Conservation (phyloP, 1,139 yeast species). For the Suhomyces wounanorum region DNA sequence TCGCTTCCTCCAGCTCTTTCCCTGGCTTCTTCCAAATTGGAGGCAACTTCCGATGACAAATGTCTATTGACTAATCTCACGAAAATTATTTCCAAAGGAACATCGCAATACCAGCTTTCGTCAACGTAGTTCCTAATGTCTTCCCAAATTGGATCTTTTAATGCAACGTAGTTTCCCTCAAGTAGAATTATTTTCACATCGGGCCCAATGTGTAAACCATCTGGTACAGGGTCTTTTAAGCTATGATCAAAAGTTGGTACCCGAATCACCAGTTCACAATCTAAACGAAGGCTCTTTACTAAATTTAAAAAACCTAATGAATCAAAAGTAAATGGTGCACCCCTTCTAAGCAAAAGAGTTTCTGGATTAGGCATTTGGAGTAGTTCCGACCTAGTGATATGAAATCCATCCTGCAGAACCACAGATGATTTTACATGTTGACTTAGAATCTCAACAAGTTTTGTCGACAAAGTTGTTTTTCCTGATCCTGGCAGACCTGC, state of each 20-base stretch:
- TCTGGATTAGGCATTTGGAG: constrained; percentile 52
- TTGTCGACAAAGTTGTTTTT: constrained; percentile 23
- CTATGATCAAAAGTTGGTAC: constrained; percentile 82
- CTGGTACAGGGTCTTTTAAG: constrained; percentile 62
- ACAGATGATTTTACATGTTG: constrained; percentile 20
- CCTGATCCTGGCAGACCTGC: constrained; percentile 33
- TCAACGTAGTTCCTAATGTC: constrained; percentile 38
- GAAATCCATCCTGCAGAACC: constrained; percentile 79
- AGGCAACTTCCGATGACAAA: constrained; percentile 65
- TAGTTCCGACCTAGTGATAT: constrained; percentile 60
- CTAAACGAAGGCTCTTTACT: constrained; percentile 23
- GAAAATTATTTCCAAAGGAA: constrained; percentile 45
- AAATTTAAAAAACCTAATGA: constrained; percentile 39
- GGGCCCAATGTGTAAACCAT: constrained; percentile 47
- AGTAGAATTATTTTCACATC: constrained; percentile 54
- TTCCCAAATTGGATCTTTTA: constrained; percentile 54
- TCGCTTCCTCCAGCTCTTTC: constrained; percentile 70
- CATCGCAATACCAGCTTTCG: constrained; percentile 49
- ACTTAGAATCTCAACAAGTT: constrained; percentile 20
- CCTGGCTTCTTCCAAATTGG: constrained; percentile 57
- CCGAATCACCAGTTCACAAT: constrained; percentile 22
- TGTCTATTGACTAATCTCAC: constrained; percentile 57
- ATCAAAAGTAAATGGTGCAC: constrained; percentile 87
- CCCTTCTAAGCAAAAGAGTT: constrained; percentile 65
- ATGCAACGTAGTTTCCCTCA: constrained; percentile 65